These are phyloP conservation scores for Phytophthora boehmeriae DNA, from an alignment of 352 stramenopile species.

Conservation along the genomic window DNA sequence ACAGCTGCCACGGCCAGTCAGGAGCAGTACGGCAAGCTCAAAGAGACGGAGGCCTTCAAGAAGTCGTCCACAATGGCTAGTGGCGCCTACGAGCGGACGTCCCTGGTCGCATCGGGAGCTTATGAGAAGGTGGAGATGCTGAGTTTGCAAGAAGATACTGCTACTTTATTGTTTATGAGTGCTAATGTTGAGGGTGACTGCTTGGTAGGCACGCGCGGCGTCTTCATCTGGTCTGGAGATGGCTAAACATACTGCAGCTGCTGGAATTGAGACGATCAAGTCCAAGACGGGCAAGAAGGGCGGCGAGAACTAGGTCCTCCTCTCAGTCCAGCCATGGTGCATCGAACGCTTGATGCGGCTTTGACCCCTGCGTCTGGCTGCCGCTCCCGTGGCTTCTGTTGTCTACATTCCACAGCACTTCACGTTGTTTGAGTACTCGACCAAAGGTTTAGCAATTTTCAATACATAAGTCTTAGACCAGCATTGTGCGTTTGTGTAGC, in stretches of 20 bases:
- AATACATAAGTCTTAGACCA: conserved; percentile 44
- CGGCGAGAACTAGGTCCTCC: conserved; percentile 39
- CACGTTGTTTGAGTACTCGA: conserved; percentile 31
- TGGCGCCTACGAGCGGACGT: conserved; percentile 63
- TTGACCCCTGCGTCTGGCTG: too few species aligned
- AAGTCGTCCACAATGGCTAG: conserved; percentile 71
- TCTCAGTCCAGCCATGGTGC: conserved; percentile 9
- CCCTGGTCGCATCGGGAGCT: conserved; percentile 65
- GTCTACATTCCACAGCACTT: conserved; percentile 16
- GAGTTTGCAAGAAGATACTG: conserved; percentile 1
- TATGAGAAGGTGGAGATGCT: conserved; percentile 61
- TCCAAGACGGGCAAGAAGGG: conserved; percentile 79
- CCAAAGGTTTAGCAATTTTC: conserved; percentile 29
- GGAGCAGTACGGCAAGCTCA: conserved; percentile 81
- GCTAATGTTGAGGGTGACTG: conserved; percentile 7
- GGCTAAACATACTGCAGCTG: conserved; percentile 76
- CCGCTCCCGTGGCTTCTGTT: conserved; percentile 13
- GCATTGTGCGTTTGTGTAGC: too few species aligned
- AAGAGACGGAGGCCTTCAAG: conserved; percentile 88
- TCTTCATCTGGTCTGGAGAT: conserved; percentile 75
- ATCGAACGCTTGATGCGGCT: too few species aligned
- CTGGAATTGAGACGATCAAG: conserved; percentile 78
- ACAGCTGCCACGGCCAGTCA: conserved; percentile 64
- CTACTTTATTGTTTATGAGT: background rate
- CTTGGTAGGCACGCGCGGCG: conserved; percentile 58